Evolutionary conservation across 2,329 filamentous ascomycete species (phyloP).

Genomic region (Penicillium crustosum): DNA sequence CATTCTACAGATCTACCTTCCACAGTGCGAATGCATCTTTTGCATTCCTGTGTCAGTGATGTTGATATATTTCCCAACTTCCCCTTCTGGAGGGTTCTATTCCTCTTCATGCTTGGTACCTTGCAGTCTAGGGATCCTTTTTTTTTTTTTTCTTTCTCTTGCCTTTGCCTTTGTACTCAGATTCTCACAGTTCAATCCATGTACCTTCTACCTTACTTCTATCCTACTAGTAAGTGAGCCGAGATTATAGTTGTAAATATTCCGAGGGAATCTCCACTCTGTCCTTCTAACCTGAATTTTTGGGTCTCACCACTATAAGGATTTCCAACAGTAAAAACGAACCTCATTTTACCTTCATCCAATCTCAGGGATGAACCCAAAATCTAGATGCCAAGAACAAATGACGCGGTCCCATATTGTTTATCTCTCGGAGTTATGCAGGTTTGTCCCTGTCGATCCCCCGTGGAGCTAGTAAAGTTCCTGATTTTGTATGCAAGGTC

Average conservation of each 20-base stretch:
- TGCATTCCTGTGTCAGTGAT: slow-evolving; percentile 5
- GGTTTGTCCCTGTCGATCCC: slow-evolving; percentile 24
- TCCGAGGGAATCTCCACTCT: background rate
- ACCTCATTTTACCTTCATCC: too few relatives aligned
- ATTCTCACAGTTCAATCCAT: slow-evolving; percentile 25
- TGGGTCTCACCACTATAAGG: background rate
- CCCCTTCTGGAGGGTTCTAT: slow-evolving; percentile 8
- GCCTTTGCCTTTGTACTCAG: slow-evolving; percentile 19
- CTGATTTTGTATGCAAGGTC: background rate
- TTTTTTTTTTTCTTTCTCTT: slow-evolving; percentile 1
- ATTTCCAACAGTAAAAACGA: background rate
- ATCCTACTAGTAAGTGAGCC: background rate
- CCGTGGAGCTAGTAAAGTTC: slow-evolving; percentile 5
- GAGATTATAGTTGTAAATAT: background rate
- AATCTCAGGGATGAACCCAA: background rate
- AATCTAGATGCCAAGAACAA: background rate
- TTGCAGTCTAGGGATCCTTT: slow-evolving; percentile 18
- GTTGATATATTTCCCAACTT: slow-evolving; percentile 8
- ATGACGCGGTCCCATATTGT: slow-evolving; percentile 11
- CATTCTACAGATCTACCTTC: slow-evolving; percentile 6
- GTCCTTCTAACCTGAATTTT: background rate
- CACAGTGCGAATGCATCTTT: background rate
- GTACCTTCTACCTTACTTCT: slow-evolving; percentile 20
- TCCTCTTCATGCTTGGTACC: slow-evolving; percentile 19
- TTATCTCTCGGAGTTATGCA: slow-evolving; percentile 13